phyloP scores from a whole-genome alignment of 1,284 basidiomycete genomes.

The Cutaneotrichosporon cyanovorans region DNA sequence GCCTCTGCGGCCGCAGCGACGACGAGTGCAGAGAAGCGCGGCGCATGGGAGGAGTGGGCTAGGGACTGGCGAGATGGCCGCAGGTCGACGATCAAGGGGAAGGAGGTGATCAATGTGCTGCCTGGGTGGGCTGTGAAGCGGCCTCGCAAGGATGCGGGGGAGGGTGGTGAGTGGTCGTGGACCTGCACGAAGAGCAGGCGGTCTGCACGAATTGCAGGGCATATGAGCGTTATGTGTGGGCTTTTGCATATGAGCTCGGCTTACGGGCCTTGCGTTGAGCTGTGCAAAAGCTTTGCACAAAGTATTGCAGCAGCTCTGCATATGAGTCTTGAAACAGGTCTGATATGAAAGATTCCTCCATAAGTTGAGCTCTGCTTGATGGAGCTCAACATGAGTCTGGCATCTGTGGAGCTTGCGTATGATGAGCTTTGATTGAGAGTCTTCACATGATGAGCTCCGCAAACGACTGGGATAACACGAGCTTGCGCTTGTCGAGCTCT shows the following conservation, averaged over 20 bases:
- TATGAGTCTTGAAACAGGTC: too few species aligned
- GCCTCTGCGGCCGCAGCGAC: background rate
- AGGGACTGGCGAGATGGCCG: conserved; percentile 10
- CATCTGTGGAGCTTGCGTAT: too few species aligned
- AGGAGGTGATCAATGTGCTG: conserved; percentile 28
- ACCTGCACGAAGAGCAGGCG: background rate
- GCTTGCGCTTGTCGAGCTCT: too few species aligned
- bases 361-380: too few species aligned
- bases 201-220: background rate
- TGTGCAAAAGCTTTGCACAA: too few species aligned
- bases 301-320: too few species aligned
- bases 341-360: too few species aligned
- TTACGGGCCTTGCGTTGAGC: background rate
- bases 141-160: conserved; percentile 13
- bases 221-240: background rate
- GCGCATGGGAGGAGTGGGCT: conserved; percentile 18
- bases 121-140: conserved; percentile 38
- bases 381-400: too few species aligned
- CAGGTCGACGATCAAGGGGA: conserved; percentile 4
- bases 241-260: background rate
- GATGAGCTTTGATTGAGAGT: too few species aligned
- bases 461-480: too few species aligned
- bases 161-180: conserved; percentile 7
- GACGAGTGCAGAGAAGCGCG: conserved; percentile 20
- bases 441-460: too few species aligned